phyloP scores from a whole-genome alignment of 2,329 filamentous ascomycete genomes.

The Trichoderma sp. region DNA sequence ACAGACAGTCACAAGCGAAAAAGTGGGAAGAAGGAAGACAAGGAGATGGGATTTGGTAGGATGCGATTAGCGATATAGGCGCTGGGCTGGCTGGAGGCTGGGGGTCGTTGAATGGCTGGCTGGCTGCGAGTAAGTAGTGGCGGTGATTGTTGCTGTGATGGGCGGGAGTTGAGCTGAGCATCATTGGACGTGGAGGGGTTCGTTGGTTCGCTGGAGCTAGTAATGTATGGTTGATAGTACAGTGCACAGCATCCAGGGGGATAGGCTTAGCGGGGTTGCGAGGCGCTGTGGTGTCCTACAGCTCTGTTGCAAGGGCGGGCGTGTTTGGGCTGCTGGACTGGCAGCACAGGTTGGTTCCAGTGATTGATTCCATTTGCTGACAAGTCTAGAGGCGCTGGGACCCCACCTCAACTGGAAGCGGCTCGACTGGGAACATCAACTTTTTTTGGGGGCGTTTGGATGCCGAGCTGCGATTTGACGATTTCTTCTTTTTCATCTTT shows the following conservation, averaged over 20 bases:
- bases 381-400: background rate
- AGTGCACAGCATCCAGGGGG: background rate
- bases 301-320: background rate
- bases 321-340: background rate
- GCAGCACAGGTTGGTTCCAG: background rate
- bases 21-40: too few relatives aligned
- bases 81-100: too few relatives aligned
- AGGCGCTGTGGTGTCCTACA: constrained; percentile 1
- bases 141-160: constrained; percentile 12
- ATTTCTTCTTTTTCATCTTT: background rate
- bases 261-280: constrained; percentile 18
- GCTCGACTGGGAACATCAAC: background rate
- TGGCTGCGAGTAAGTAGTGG: constrained; percentile 6
- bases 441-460: constrained; percentile 8
- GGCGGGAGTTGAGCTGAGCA: too few relatives aligned
- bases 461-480: background rate
- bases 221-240: background rate
- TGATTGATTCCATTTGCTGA: background rate
- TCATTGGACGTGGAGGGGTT: constrained; percentile 15
- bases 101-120: background rate
- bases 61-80: too few relatives aligned
- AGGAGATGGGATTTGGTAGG: too few relatives aligned
- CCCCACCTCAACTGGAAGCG: constrained; percentile 22
- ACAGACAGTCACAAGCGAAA: too few relatives aligned
- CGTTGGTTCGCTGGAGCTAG: background rate